phyloP scores from a whole-genome alignment of 306 rosid genomes.

The Vigna trinervia region DNA sequence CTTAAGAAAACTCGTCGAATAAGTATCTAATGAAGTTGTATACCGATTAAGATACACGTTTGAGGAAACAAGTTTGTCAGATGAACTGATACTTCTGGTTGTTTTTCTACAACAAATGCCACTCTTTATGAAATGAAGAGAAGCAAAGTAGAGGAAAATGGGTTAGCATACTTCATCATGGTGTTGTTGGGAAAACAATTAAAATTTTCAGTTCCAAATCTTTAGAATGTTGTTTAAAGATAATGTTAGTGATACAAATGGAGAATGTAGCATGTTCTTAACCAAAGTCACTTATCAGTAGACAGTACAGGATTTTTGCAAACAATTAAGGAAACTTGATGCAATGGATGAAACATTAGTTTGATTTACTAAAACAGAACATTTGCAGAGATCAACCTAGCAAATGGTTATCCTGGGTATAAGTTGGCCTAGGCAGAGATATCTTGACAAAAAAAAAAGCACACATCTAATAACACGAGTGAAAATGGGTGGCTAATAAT shows the following conservation, averaged over 20 bases:
- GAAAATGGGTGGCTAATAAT: conserved; percentile 27
- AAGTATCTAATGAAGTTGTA: background rate
- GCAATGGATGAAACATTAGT: conserved; percentile 20
- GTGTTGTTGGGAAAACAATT: too few species aligned
- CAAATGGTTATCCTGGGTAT: background rate
- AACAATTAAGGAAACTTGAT: background rate
- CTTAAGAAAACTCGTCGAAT: too few species aligned
- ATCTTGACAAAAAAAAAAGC: background rate
- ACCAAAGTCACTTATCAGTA: conserved; percentile 11
- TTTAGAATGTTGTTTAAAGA: too few species aligned
- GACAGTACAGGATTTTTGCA: background rate
- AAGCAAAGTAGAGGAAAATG: background rate
- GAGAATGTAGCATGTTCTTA: background rate
- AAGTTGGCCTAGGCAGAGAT: too few species aligned
- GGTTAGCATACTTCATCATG: background rate
- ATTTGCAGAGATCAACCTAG: conserved; percentile 6
- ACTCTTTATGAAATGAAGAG: background rate
- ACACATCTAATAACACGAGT: background rate
- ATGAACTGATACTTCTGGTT: background rate
- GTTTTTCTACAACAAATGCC: background rate
- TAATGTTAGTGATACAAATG: conserved; percentile 16
- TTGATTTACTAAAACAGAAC: background rate
- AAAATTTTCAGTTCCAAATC: too few species aligned
- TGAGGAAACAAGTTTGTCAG: background rate
- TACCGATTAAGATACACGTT: background rate